phyloP scores from a whole-genome alignment of 2,329 filamentous ascomycete genomes.

The Emergomyces pasteurianus region DNA sequence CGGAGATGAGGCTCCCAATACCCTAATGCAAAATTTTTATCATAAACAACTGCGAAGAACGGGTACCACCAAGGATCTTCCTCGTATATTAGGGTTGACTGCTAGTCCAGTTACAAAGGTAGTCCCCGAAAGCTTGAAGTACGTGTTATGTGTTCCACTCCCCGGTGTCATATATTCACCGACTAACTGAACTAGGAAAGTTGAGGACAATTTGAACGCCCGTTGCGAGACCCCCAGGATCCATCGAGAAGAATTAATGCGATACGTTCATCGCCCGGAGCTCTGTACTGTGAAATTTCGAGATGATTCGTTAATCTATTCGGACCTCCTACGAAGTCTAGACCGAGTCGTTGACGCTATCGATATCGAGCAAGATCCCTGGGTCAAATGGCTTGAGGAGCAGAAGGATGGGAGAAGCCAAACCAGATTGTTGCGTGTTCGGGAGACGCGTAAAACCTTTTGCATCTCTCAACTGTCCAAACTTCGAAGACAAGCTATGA shows the following conservation, averaged over 20 bases:
- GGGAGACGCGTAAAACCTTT: conserved; percentile 23
- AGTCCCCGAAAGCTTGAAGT: conserved; percentile 41
- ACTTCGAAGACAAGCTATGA: conserved; percentile 39
- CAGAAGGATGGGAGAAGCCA: conserved; percentile 22
- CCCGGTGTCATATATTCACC: background rate
- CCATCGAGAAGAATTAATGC: conserved; percentile 58
- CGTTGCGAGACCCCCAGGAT: conserved; percentile 55
- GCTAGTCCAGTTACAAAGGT: conserved; percentile 60
- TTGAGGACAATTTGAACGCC: conserved; percentile 61
- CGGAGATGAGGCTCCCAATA: conserved; percentile 50
- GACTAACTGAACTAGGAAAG: conserved; percentile 22
- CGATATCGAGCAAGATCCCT: conserved; percentile 51
- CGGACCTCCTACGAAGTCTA: conserved; percentile 34
- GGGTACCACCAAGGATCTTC: conserved; percentile 31
- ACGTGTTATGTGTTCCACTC: conserved; percentile 4
- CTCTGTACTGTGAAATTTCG: conserved; percentile 33
- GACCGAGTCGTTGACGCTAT: conserved; percentile 31
- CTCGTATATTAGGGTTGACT: conserved; percentile 64
- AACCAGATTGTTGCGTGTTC: conserved; percentile 16
- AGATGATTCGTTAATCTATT: conserved; percentile 2
- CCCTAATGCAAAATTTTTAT: conserved; percentile 65
- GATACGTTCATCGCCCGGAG: conserved; percentile 54
- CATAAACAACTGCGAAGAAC: conserved; percentile 32
- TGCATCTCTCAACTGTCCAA: conserved; percentile 44
- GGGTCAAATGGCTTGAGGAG: conserved; percentile 37